Evolutionary conservation across 208 protist species (phyloP).

Genomic region (Porcisia hertigi): DNA sequence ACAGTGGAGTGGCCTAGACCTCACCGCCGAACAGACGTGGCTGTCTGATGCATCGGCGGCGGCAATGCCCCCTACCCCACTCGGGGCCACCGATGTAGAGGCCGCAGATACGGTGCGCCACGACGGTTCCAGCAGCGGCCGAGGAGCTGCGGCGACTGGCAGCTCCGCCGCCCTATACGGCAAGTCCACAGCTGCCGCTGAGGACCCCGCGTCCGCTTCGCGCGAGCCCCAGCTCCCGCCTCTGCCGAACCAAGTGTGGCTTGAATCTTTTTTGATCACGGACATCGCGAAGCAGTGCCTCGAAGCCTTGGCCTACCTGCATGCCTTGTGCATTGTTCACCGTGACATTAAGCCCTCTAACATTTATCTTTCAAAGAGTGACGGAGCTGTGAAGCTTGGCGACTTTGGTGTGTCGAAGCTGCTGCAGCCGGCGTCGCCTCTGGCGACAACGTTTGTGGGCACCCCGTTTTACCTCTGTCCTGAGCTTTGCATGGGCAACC

Average conservation of each 20-base stretch:
- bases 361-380: slow-evolving; percentile 70
- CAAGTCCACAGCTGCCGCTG: neutral
- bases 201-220: neutral
- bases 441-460: slow-evolving; percentile 83
- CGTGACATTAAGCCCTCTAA: slow-evolving; percentile 94
- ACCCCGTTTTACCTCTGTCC: slow-evolving; percentile 91
- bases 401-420: slow-evolving; percentile 92
- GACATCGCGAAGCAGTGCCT: slow-evolving; percentile 82
- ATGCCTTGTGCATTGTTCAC: slow-evolving; percentile 83
- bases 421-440: slow-evolving; percentile 53
- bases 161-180: neutral
- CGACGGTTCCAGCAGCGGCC: neutral
- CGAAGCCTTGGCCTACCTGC: slow-evolving; percentile 83
- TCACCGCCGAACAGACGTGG: slow-evolving; percentile 11
- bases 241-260: slow-evolving; percentile 34
- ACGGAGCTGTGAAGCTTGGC: slow-evolving; percentile 70
- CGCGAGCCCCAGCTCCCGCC: neutral
- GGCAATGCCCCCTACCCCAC: slow-evolving; percentile 21
- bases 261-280: slow-evolving; percentile 73
- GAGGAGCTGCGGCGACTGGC: neutral
- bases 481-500: slow-evolving; percentile 85
- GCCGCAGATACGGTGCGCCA: neutral
- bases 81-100: slow-evolving; percentile 21
- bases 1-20: neutral
- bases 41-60: slow-evolving; percentile 16